phyloP scores from a whole-genome alignment of 2,329 filamentous ascomycete genomes.

The Plectosphaerella plurivora region DNA sequence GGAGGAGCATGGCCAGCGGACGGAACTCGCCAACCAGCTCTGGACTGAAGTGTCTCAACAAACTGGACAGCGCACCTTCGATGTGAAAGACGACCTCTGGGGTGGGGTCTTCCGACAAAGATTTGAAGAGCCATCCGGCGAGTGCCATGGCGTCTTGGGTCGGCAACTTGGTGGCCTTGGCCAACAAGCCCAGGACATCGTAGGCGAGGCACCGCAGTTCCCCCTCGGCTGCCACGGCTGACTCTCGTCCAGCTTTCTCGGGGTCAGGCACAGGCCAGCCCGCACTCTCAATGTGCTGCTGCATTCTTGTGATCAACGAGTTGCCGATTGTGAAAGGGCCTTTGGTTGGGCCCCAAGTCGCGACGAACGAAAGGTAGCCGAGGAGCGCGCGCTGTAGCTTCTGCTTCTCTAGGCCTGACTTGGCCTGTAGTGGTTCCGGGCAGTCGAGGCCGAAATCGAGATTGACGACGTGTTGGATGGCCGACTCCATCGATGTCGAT shows the following conservation, averaged over 20 bases:
- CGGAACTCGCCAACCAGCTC: conserved; percentile 55
- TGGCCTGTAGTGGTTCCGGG: conserved; percentile 23
- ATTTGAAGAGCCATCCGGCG: conserved; percentile 74
- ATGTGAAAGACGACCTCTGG: conserved; percentile 79
- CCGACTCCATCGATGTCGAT: conserved; percentile 64
- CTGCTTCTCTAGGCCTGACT: conserved; percentile 65
- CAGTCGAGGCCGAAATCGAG: conserved; percentile 44
- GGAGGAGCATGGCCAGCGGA: conserved; percentile 37
- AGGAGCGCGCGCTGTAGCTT: conserved; percentile 83
- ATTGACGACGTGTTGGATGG: conserved; percentile 67
- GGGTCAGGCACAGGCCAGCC: conserved; percentile 73
- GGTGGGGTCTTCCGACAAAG: conserved; percentile 74
- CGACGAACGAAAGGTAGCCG: conserved; percentile 81
- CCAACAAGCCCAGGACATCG: conserved; percentile 82
- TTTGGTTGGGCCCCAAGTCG: conserved; percentile 60
- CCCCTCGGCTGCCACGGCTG: conserved; percentile 22
- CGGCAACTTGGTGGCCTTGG: conserved; percentile 58
- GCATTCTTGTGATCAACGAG: conserved; percentile 63
- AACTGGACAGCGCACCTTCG: conserved; percentile 78
- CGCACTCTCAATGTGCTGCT: conserved; percentile 70
- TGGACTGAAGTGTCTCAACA: conserved; percentile 56
- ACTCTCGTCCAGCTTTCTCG: conserved; percentile 14
- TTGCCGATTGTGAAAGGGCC: conserved; percentile 63
- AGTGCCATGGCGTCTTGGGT: conserved; percentile 48
- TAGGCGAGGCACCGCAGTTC: conserved; percentile 76